Evolutionary conservation across 306 rosid species (phyloP), one percentile per base, ranked within the genome.

Genomic region (Medicago ruthenica): DNA sequence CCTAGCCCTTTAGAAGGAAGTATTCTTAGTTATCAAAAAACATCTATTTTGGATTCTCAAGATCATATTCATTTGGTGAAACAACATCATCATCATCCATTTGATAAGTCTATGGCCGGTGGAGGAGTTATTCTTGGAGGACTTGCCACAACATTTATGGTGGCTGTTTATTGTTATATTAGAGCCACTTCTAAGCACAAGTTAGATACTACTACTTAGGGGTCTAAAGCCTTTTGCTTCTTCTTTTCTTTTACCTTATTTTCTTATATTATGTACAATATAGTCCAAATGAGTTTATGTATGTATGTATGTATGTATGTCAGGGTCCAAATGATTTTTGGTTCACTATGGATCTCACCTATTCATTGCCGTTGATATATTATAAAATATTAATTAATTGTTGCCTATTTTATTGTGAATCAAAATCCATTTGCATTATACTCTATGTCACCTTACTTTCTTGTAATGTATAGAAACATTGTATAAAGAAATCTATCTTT

Each of bases 91-190:
- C 87, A 79, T 14, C 88, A 75, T 10, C 70, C 88, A 5, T 48
- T 67, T n/a, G 97, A 93, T 48, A 91, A 75, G 87, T 91, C 98
- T 9, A 65, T 89, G 0, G 92, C 86, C 3, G 96, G 96, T 0
- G 98, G 91, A 1, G 94, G 92, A 8, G 90, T 93, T 73, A 91
- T 93, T 44, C 91, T 93, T 37, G 98, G 96, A 64, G 97, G 98
- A 67, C 90, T 93, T 72, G 97, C 89, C 22, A 83, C 93, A 9
- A 87, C 97, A 4, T 93, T 93, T 67, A 45, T 85, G 78, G 91
- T 91, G 47, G 80, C 91, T 0, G 50, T 93, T 83, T 85, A 84
- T 48, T 89, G 98, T 72, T 93, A 91, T 83, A 91, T 91, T 17
- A 89, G 82, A 89, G 97, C 90, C 9, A 93, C 97, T 3, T 31